These are phyloP conservation scores for Hypoxylon intermedium DNA, from an alignment of 495 filamentous ascomycete genomes.

Conservation along the genomic window DNA sequence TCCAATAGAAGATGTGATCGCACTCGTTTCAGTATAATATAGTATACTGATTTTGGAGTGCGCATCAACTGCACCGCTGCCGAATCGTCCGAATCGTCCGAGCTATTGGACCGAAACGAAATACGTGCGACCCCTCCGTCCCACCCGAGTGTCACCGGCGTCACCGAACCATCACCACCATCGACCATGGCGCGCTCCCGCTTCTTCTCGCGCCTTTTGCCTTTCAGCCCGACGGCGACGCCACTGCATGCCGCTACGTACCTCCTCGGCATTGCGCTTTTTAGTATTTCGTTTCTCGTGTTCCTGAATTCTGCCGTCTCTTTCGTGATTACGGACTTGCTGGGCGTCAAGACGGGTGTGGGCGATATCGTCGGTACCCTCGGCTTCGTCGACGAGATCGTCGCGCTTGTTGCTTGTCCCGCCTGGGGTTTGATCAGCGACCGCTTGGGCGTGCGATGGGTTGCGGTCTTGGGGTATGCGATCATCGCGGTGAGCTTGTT, in stretches of 20 bases:
- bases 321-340: conserved; percentile 91
- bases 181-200: conserved; percentile 31
- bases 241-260: conserved; percentile 81
- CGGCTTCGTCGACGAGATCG: conserved; percentile 93
- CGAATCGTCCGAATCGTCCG: conserved; percentile 12
- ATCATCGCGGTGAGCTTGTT: conserved; percentile 79
- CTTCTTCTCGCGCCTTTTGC: conserved; percentile 55
- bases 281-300: conserved; percentile 95
- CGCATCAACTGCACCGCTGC: background rate
- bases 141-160: background rate
- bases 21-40: conserved; percentile 9
- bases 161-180: conserved; percentile 8
- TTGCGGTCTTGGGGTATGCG: conserved; percentile 77
- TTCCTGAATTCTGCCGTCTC: conserved; percentile 94
- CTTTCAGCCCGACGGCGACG: conserved; percentile 66
- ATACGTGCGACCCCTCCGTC: conserved; percentile 19
- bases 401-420: conserved; percentile 89
- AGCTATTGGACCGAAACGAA: conserved; percentile 1
- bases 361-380: conserved; percentile 92
- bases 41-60: conserved; percentile 12
- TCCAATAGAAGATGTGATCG: conserved; percentile 20
- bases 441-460: conserved; percentile 82
- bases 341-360: conserved; percentile 76
- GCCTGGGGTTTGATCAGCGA: conserved; percentile 93
- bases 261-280: conserved; percentile 86